These are phyloP conservation scores for Rhododendron vialii DNA, from an alignment of 148 eudicot genomes.

Conservation along the genomic window DNA sequence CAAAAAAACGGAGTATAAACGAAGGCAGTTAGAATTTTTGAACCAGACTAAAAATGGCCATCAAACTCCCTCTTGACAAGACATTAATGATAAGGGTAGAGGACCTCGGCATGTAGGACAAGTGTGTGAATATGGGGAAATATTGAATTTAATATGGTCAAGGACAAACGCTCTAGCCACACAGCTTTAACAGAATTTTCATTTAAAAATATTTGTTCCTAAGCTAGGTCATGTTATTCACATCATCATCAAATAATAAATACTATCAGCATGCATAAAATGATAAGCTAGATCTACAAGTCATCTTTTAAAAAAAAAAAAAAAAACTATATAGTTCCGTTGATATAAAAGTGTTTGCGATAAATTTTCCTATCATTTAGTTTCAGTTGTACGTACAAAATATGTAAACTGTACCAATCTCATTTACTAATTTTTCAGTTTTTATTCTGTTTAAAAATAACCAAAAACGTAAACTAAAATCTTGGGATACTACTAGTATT, in stretches of 20 bases:
- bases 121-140: slow-evolving; percentile 15
- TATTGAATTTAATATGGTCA: slow-evolving; percentile 9
- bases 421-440: too few relatives aligned
- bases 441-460: too few relatives aligned
- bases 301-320: not conserved
- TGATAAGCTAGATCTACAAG: not conserved
- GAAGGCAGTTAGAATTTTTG: not conserved
- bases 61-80: not conserved
- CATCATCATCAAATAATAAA: not conserved
- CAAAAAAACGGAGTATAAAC: too few relatives aligned
- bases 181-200: not conserved
- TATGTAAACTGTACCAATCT: too few relatives aligned
- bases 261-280: not conserved
- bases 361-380: too few relatives aligned
- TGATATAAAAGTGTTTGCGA: too few relatives aligned
- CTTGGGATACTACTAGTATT: too few relatives aligned
- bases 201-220: not conserved
- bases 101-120: slow-evolving; percentile 15
- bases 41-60: not conserved
- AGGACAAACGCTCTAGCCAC: not conserved
- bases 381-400: too few relatives aligned
- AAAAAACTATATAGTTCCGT: too few relatives aligned
- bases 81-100: not conserved
- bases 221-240: not conserved
- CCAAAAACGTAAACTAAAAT: too few relatives aligned